Percentiles rank a stretch among this genome's conserved stretches.
These are phyloP conservation scores for Diplocarpon mali DNA, from an alignment of 2,329 filamentous ascomycete species.

Conservation along the genomic window DNA sequence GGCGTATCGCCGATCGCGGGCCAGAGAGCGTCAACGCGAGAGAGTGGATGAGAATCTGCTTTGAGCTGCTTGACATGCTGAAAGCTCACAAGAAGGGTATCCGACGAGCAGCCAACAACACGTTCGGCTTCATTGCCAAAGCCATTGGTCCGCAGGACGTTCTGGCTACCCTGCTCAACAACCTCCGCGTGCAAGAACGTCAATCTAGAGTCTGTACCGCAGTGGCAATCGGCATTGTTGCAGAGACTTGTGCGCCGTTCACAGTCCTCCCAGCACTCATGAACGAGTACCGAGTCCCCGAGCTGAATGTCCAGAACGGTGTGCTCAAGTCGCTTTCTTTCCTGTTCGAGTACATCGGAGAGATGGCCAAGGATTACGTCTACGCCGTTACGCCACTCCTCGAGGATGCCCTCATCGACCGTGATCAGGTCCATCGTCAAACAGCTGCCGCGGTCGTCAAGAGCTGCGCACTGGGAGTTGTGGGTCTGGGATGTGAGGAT, in stretches of 20 bases:
- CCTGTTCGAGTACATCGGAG: conserved; percentile 97
- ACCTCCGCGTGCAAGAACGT: conserved; percentile 90
- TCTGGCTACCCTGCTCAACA: conserved; percentile 88
- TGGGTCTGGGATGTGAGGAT: conserved; percentile 93
- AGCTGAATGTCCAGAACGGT: conserved; percentile 97
- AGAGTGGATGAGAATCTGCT: conserved; percentile 99
- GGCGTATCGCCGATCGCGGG: conserved; percentile 92
- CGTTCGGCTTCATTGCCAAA: conserved; percentile 98
- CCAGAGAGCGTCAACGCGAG: conserved; percentile 93
- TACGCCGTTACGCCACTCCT: conserved; percentile 94
- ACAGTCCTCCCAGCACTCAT: conserved; percentile 96
- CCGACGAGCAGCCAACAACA: conserved; percentile 95
- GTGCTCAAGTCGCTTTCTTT: conserved; percentile 95
- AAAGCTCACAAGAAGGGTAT: conserved; percentile 99
- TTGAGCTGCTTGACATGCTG: conserved; percentile 96
- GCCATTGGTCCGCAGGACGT: conserved; percentile 98
- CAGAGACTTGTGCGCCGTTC: conserved; percentile 95
- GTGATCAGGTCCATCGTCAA: conserved; percentile 95
- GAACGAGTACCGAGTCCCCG: conserved; percentile 98
- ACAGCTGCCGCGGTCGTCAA: conserved; percentile 96
- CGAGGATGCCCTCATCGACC: conserved; percentile 93
- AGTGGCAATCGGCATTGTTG: conserved; percentile 95
- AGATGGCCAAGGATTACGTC: conserved; percentile 99
- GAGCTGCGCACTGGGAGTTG: conserved; percentile 94
- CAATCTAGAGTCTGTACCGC: conserved; percentile 98